These are phyloP conservation scores for Ceratocystis ficicola DNA, from an alignment of 2,329 filamentous ascomycete genomes.

Conservation along the genomic window DNA sequence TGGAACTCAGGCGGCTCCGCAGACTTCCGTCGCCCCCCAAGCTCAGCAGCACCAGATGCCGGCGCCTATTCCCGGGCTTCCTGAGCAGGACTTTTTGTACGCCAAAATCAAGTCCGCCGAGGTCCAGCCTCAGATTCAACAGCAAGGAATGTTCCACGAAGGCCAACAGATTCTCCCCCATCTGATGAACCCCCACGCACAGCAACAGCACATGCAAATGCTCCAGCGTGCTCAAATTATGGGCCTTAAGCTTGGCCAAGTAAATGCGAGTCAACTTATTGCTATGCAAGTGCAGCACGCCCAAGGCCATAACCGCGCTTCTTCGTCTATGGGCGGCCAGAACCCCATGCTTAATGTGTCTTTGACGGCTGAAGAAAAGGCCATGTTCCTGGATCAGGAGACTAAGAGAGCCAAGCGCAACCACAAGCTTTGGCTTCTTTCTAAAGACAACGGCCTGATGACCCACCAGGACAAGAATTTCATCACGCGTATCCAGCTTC, in stretches of 20 bases:
- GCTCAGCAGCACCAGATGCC: constrained; percentile 16
- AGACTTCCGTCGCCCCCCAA: constrained; percentile 19
- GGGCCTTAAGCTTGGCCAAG: constrained; percentile 37
- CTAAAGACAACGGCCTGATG: constrained; percentile 93
- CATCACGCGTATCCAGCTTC: constrained; percentile 92
- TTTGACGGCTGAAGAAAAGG: constrained; percentile 77
- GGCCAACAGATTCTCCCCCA: constrained; percentile 37
- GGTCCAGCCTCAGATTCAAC: constrained; percentile 27
- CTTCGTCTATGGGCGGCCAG: constrained; percentile 12
- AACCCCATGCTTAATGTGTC: constrained; percentile 33
- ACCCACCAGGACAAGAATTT: constrained; percentile 99
- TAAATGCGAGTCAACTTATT: constrained; percentile 61
- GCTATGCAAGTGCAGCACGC: constrained; percentile 28
- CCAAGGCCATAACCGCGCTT: constrained; percentile 22
- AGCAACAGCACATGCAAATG: constrained; percentile 27
- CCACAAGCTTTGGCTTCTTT: constrained; percentile 90
- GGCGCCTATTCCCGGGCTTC: constrained; percentile 15
- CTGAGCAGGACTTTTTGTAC: constrained; percentile 22
- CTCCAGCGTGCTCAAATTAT: constrained; percentile 31
- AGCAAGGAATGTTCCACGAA: constrained; percentile 24
- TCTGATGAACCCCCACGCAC: constrained; percentile 29
- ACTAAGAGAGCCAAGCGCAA: constrained; percentile 92
- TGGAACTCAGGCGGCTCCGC: constrained; percentile 32
- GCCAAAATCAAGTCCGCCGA: constrained; percentile 25
- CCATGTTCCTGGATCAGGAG: constrained; percentile 75